A percentile compares a stretch with the other conserved stretches of the same genome.
phyloP scores from a whole-genome alignment of 23 red algal species.

The Cyanidioschyzon merolae region DNA sequence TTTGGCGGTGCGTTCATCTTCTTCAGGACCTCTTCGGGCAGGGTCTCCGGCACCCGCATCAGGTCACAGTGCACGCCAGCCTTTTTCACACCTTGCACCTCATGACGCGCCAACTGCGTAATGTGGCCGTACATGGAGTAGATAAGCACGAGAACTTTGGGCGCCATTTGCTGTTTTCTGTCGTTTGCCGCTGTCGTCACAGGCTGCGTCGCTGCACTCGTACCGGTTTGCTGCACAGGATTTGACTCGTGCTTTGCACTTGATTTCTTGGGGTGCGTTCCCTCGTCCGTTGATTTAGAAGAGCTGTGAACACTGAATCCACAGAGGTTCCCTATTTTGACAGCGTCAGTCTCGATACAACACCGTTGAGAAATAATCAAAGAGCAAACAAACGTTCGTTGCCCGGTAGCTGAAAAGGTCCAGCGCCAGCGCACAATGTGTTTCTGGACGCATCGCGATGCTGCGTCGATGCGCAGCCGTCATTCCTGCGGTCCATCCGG shows the following conservation, averaged over 20 bases:
- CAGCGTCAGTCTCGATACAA: too few relatives aligned
- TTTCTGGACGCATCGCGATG: too few relatives aligned
- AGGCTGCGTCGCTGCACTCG: too few relatives aligned
- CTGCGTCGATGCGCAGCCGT: too few relatives aligned
- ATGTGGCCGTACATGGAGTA: conserved; percentile 46
- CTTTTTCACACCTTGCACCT: conserved; percentile 18
- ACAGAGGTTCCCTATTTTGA: conserved; percentile 20
- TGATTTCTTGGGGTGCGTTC: too few relatives aligned
- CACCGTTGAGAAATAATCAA: too few relatives aligned
- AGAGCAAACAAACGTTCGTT: too few relatives aligned
- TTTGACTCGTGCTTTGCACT: too few relatives aligned
- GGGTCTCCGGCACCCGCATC: conserved; percentile 32
- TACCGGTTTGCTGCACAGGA: too few relatives aligned
- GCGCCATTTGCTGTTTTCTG: background rate
- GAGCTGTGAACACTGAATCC: background rate
- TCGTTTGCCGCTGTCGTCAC: background rate
- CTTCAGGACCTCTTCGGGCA: conserved; percentile 28
- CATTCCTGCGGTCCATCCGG: too few relatives aligned
- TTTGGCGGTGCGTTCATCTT: conserved; percentile 33
- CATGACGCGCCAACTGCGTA: conserved; percentile 12
- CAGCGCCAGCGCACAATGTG: too few relatives aligned
- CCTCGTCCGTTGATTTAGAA: background rate
- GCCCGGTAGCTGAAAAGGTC: too few relatives aligned
- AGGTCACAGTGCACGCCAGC: conserved; percentile 19
- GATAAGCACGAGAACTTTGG: conserved; percentile 3